Percentiles rank a stretch among this genome's conserved stretches.
Conservation (phyloP, 192 early-diverging fungal species). For the Linderina pennispora region DNA sequence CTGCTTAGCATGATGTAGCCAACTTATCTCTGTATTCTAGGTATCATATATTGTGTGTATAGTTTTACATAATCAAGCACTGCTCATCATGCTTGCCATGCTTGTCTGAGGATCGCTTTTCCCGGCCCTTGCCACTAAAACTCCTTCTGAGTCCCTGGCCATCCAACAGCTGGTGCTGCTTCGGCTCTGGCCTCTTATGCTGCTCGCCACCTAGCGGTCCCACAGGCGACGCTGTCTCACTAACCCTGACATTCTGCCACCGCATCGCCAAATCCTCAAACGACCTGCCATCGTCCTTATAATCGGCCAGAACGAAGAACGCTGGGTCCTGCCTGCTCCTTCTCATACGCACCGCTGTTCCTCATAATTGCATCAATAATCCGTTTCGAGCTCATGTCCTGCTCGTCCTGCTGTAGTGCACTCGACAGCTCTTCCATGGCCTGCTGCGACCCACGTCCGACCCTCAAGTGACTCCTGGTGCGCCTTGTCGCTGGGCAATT, state of each 20-base stretch:
- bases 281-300: background rate
- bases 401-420: conserved; percentile 10
- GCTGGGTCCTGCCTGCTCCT: background rate
- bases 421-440: conserved; percentile 15
- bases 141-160: too few species aligned
- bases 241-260: conserved; percentile 13
- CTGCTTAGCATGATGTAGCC: too few species aligned
- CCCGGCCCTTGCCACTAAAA: too few species aligned
- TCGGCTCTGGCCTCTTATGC: too few species aligned
- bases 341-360: background rate
- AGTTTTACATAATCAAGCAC: too few species aligned
- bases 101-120: too few species aligned
- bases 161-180: background rate
- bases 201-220: conserved; percentile 4
- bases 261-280: conserved; percentile 23
- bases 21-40: too few species aligned
- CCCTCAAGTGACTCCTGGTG: background rate
- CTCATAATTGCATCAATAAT: conserved; percentile 1
- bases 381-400: conserved; percentile 1
- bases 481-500: background rate
- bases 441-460: conserved; percentile 1
- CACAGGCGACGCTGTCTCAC: conserved; percentile 7
- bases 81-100: too few species aligned
- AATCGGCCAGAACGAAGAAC: background rate
- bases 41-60: too few species aligned